Percentiles rank a stretch among this genome's conserved stretches.
Conservation (phyloP, 208 protist species). For the Leishmania gerbilli region DNA sequence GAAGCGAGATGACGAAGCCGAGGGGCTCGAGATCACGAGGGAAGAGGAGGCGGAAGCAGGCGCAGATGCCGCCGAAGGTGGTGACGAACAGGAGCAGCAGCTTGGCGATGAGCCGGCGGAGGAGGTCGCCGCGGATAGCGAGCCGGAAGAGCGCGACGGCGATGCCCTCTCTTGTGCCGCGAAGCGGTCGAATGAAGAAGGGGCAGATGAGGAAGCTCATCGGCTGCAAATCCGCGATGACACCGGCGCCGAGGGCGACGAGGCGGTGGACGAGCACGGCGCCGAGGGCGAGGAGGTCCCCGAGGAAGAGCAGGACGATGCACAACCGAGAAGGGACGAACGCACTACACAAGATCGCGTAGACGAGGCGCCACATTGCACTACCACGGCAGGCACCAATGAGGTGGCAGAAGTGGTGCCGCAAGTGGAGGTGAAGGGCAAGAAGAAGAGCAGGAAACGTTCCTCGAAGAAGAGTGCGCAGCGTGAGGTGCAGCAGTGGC, state of each 20-base stretch:
- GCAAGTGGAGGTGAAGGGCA: background rate
- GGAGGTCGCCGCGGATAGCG: background rate
- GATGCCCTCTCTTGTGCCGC: background rate
- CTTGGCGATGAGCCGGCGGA: background rate
- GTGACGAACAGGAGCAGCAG: background rate
- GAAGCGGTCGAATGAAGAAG: background rate
- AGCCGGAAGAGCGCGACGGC: background rate
- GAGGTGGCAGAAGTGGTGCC: background rate
- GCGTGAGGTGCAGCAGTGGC: background rate
- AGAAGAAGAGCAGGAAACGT: background rate
- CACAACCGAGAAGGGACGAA: constrained; percentile 10
- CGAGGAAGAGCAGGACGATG: constrained; percentile 15
- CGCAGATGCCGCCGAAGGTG: background rate
- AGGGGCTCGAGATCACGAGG: constrained; percentile 1
- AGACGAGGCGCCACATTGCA: background rate
- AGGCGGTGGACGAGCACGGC: background rate
- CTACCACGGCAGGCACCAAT: background rate
- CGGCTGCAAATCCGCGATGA: background rate
- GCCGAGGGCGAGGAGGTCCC: background rate
- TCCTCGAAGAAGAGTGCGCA: background rate
- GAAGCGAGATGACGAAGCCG: background rate
- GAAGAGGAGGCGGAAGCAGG: constrained; percentile 13
- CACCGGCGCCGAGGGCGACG: background rate
- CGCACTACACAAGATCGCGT: constrained; percentile 16
- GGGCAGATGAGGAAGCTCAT: background rate